These are phyloP conservation scores for Salicornia ramosissima DNA, from an alignment of 148 eudicot genomes.

Conservation along the genomic window DNA sequence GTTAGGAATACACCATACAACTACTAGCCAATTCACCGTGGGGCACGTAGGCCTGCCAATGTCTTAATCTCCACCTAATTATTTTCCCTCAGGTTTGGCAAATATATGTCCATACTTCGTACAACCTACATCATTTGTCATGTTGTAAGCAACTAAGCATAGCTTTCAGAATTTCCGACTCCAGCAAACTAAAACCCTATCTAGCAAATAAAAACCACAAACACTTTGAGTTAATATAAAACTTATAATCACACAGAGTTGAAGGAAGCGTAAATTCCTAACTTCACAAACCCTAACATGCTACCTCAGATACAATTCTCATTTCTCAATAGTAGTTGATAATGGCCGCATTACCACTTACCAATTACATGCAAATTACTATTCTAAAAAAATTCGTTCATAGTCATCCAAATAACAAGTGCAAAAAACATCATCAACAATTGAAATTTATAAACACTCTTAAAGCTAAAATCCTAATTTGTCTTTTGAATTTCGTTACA, in stretches of 20 bases:
- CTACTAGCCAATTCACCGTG: no score
- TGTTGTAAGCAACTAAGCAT: no score
- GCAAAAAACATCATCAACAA: not conserved
- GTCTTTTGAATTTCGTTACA: not conserved
- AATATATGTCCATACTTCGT: no score
- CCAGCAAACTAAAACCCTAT: not conserved
- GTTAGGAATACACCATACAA: not conserved
- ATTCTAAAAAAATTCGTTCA: not conserved
- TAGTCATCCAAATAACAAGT: not conserved
- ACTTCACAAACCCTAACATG: not conserved
- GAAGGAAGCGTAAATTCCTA: not conserved
- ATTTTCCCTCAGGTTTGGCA: no score
- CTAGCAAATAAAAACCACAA: no score
- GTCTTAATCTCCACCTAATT: no score
- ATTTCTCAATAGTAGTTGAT: not conserved
- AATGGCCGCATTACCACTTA: not conserved
- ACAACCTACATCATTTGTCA: no score
- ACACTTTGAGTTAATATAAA: no score
- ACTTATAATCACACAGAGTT: no score
- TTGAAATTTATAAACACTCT: not conserved
- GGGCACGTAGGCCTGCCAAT: no score
- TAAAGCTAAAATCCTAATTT: not conserved
- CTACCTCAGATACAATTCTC: not conserved
- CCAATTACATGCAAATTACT: not conserved
- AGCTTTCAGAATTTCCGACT: no score